These are phyloP conservation scores for Suillus plorans DNA, from an alignment of 768 basidiomycete species.

Conservation along the genomic window DNA sequence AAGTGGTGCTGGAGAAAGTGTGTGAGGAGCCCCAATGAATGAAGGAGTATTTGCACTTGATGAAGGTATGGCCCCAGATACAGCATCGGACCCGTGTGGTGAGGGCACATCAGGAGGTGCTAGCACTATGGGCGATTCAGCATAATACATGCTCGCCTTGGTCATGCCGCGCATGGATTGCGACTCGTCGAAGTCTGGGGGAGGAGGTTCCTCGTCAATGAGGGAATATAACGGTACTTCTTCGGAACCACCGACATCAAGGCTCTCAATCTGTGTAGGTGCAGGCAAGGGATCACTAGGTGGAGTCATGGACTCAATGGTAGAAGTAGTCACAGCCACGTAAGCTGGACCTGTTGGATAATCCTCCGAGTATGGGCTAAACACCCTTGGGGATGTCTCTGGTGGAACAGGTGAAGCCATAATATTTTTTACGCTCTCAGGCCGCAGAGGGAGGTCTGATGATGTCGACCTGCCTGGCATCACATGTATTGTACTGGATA, in stretches of 20 bases:
- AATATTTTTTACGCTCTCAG: neutral
- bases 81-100: neutral
- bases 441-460: neutral
- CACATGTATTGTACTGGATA: too few species aligned
- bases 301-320: neutral
- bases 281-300: neutral
- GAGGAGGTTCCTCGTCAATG: conserved; percentile 23
- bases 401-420: neutral
- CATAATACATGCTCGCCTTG: neutral
- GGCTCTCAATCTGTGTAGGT: neutral
- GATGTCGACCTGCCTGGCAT: neutral
- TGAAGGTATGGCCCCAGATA: neutral
- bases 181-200: conserved; percentile 23
- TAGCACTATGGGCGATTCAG: neutral
- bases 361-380: neutral
- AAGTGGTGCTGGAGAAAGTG: neutral
- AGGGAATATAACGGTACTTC: conserved; percentile 23
- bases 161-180: neutral
- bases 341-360: too few species aligned
- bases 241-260: conserved; percentile 15
- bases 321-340: neutral
- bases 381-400: neutral
- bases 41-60: neutral
- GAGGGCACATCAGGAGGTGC: neutral
- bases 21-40: neutral